Percentiles rank a stretch among this genome's conserved stretches.
These are phyloP conservation scores for Phaffomyces thermotolerans DNA, from an alignment of 805 yeast species.

Conservation along the genomic window DNA sequence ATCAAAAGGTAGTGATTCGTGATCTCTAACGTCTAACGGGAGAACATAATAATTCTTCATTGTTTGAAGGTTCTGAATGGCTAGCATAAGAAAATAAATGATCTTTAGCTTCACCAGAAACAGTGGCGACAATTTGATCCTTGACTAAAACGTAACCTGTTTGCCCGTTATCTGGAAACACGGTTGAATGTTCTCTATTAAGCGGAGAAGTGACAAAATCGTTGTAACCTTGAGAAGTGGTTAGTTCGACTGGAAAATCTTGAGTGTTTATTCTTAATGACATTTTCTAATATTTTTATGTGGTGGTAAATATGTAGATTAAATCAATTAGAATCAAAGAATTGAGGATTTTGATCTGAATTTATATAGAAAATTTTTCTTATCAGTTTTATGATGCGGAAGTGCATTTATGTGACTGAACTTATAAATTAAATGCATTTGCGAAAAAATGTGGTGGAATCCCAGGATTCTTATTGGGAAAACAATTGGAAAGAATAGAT, in stretches of 20 bases:
- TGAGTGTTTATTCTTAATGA: conserved; percentile 15
- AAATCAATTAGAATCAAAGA: background rate
- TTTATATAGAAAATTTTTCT: background rate
- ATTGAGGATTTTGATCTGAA: background rate
- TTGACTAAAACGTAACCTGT: conserved; percentile 30
- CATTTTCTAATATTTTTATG: background rate
- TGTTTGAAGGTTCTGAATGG: background rate
- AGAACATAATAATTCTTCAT: background rate
- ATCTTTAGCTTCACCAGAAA: conserved; percentile 31
- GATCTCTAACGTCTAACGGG: conserved; percentile 4
- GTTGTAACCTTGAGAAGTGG: conserved; percentile 32
- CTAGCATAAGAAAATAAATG: conserved; percentile 4
- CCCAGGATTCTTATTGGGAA: too few relatives aligned
- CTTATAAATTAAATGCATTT: too few relatives aligned
- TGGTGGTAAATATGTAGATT: background rate
- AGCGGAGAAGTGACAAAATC: conserved; percentile 31
- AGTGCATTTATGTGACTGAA: background rate
- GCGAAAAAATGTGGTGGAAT: too few relatives aligned
- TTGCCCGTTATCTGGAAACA: conserved; percentile 30
- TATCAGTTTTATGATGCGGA: background rate
- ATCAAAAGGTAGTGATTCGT: background rate
- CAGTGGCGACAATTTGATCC: conserved; percentile 31
- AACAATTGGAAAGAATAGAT: too few relatives aligned
- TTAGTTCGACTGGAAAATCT: conserved; percentile 33
- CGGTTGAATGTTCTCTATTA: conserved; percentile 25